These are phyloP conservation scores for Xylaria sp. DNA, from an alignment of 2,329 filamentous ascomycete genomes.

Conservation along the genomic window DNA sequence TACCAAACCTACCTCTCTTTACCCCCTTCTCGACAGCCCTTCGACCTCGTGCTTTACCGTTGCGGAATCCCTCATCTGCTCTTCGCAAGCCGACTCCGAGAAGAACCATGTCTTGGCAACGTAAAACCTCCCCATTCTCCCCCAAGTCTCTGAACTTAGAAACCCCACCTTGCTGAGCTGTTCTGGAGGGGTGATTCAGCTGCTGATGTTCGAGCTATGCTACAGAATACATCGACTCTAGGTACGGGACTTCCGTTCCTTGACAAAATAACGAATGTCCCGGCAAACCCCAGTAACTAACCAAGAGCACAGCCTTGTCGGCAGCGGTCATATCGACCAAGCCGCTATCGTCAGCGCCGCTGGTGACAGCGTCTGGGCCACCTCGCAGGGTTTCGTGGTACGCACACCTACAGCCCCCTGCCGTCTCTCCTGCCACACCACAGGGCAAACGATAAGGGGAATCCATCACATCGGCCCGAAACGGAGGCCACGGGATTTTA, in stretches of 20 bases:
- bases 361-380: slow-evolving; percentile 82
- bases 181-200: slow-evolving; percentile 18
- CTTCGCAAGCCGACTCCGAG: slow-evolving; percentile 23
- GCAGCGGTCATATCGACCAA: slow-evolving; percentile 79
- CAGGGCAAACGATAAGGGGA: background rate
- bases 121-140: slow-evolving; percentile 50
- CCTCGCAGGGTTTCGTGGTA: slow-evolving; percentile 75
- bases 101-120: slow-evolving; percentile 75
- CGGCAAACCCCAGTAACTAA: background rate
- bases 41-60: slow-evolving; percentile 5
- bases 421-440: background rate
- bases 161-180: slow-evolving; percentile 34
- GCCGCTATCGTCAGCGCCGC: slow-evolving; percentile 82
- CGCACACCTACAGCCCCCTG: slow-evolving; percentile 25
- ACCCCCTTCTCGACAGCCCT: slow-evolving; percentile 10
- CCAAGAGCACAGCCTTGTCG: slow-evolving; percentile 69
- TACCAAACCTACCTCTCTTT: background rate
- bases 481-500: no score
- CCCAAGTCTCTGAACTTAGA: slow-evolving; percentile 22
- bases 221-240: slow-evolving; percentile 64
- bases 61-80: slow-evolving; percentile 9
- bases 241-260: slow-evolving; percentile 50
- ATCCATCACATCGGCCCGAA: background rate
- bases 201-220: slow-evolving; percentile 34
- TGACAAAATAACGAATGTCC: background rate